Percentiles rank a stretch among this genome's conserved stretches.
phyloP scores from a whole-genome alignment of 1,284 basidiomycete species.

The Apiotrichum brassicae region DNA sequence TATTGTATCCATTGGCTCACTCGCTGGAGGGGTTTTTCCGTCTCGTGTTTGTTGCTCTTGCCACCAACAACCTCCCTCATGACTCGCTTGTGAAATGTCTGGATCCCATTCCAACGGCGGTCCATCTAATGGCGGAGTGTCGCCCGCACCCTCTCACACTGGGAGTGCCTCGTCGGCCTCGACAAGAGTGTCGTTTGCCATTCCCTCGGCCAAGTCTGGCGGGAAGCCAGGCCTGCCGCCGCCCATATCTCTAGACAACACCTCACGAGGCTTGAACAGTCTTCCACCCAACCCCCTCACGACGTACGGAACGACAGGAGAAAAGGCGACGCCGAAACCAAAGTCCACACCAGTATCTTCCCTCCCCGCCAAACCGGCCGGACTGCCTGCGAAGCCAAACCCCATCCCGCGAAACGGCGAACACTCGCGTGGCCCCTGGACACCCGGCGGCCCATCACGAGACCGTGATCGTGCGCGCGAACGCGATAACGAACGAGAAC shows the following conservation, averaged over 20 bases:
- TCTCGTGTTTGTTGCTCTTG: background rate
- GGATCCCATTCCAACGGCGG: background rate
- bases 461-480: background rate
- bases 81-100: background rate
- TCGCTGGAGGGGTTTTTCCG: no score
- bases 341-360: background rate
- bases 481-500: background rate
- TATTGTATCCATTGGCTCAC: no score
- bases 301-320: background rate
- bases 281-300: background rate
- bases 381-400: background rate
- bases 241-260: conserved; percentile 2
- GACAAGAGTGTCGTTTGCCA: conserved; percentile 2
- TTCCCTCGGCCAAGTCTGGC: background rate
- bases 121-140: background rate
- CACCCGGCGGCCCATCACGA: background rate
- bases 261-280: background rate
- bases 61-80: background rate
- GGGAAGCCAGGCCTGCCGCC: background rate
- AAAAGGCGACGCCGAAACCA: background rate
- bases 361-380: background rate
- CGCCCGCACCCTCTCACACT: background rate
- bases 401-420: background rate
- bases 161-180: conserved; percentile 1
- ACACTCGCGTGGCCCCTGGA: background rate